A percentile compares a stretch with the other conserved stretches of the same genome.
Conservation (phyloP, 2,329 filamentous ascomycete genomes). For the Neodidymelliopsis sp. region DNA sequence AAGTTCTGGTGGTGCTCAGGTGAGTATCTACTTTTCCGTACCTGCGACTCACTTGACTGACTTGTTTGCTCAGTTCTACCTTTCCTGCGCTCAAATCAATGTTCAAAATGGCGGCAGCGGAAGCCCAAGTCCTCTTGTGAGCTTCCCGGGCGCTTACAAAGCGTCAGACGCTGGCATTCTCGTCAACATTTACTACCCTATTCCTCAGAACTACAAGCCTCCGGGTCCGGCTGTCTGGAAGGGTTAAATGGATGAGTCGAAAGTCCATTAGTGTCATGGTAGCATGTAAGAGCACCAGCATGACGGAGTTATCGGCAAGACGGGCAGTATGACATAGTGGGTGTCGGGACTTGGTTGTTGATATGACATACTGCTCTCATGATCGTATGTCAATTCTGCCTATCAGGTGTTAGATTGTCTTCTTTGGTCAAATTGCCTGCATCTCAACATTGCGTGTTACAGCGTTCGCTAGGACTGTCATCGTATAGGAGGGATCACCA, state of each 20-base stretch:
- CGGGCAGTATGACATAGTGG: too few relatives aligned
- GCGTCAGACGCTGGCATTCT: conserved; percentile 27
- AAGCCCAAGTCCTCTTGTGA: conserved; percentile 45
- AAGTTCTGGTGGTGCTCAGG: conserved; percentile 45
- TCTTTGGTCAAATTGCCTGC: too few relatives aligned
- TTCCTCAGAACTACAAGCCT: conserved; percentile 12
- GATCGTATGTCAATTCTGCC: too few relatives aligned
- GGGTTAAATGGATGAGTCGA: conserved; percentile 4
- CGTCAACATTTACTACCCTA: conserved; percentile 15
- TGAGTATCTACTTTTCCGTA: not conserved
- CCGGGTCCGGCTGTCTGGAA: conserved; percentile 17
- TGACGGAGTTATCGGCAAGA: too few relatives aligned
- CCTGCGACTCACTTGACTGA: not conserved
- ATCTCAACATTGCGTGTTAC: too few relatives aligned
- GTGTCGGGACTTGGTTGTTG: too few relatives aligned
- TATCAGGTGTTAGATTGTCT: too few relatives aligned
- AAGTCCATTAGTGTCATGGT: too few relatives aligned
- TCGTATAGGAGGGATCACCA: too few relatives aligned
- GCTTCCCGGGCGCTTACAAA: conserved; percentile 51
- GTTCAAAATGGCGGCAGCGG: conserved; percentile 49
- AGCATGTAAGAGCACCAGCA: too few relatives aligned
- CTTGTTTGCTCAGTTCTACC: conserved; percentile 51
- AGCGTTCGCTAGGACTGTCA: too few relatives aligned
- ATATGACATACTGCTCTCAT: too few relatives aligned
- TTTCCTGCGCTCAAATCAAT: conserved; percentile 55